phyloP scores from a whole-genome alignment of 2,329 filamentous ascomycete genomes.

The Neopestalotiopsis rosae region DNA sequence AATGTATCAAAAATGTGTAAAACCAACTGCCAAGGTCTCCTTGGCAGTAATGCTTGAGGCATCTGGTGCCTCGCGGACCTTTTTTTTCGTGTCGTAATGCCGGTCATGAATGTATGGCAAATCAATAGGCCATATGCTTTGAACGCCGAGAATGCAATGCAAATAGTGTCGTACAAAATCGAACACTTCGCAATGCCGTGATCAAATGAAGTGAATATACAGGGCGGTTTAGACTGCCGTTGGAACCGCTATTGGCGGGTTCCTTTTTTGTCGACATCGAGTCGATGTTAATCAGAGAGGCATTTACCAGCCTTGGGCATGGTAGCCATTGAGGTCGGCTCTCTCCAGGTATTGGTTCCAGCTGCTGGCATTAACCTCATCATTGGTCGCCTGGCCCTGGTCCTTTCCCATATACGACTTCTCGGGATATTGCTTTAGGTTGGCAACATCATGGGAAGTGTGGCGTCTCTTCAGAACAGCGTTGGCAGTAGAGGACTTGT shows the following conservation, averaged over 20 bases:
- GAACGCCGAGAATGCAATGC: slow-evolving; percentile 38
- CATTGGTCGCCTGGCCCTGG: slow-evolving; percentile 45
- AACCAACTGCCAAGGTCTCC: slow-evolving; percentile 25
- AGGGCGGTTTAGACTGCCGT: slow-evolving; percentile 30
- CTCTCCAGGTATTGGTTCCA: slow-evolving; percentile 88
- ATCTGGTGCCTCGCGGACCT: slow-evolving; percentile 6
- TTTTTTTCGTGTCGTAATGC: slow-evolving; percentile 23
- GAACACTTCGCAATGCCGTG: slow-evolving; percentile 38
- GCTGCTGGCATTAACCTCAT: slow-evolving; percentile 68
- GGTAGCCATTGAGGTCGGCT: slow-evolving; percentile 80
- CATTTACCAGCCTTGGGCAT: slow-evolving; percentile 80
- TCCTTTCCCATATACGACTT: slow-evolving; percentile 62
- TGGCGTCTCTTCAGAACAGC: slow-evolving; percentile 89
- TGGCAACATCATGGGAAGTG: slow-evolving; percentile 88
- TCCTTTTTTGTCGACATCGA: slow-evolving; percentile 5
- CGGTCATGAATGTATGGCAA: slow-evolving; percentile 30
- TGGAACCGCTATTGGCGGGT: slow-evolving; percentile 20
- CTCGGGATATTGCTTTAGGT: slow-evolving; percentile 82
- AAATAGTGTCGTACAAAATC: slow-evolving; percentile 37
- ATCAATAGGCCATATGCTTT: slow-evolving; percentile 32
- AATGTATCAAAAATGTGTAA: slow-evolving; percentile 26
- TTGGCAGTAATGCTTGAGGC: slow-evolving; percentile 16
- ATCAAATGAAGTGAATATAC: slow-evolving; percentile 34
- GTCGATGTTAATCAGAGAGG: neutral
- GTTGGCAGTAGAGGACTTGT: slow-evolving; percentile 88